Evolutionary conservation across 306 rosid genomes (phyloP).

Genomic region (Cucurbita moschata): DNA sequence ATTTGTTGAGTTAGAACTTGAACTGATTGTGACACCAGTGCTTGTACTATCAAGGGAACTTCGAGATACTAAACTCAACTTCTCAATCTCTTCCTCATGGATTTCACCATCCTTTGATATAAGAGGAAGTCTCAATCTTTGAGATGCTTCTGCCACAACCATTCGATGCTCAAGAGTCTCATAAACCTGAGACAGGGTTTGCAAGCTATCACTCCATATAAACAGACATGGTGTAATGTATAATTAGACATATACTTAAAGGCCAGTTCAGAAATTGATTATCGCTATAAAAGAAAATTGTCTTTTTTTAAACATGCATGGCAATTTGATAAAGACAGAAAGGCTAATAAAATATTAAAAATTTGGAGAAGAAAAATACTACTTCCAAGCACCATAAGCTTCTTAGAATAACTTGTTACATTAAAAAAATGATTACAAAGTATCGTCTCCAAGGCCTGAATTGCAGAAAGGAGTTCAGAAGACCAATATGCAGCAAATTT

Average conservation of each 20-base stretch:
- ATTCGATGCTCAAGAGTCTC: constrained; percentile 79
- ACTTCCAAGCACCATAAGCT: not conserved
- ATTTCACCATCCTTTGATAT: constrained; percentile 85
- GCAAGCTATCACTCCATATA: constrained; percentile 6
- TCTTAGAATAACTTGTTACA: not conserved
- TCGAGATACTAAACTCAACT: constrained; percentile 49
- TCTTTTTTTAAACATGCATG: not conserved
- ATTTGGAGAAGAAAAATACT: not conserved
- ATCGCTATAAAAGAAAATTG: not conserved
- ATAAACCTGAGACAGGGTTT: constrained; percentile 40
- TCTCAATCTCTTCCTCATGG: constrained; percentile 76
- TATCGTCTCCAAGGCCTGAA: not conserved
- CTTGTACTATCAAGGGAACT: constrained; percentile 57
- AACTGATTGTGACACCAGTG: constrained; percentile 36
- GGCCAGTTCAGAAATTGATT: not conserved
- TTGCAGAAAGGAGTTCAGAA: not conserved
- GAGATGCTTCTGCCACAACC: constrained; percentile 86
- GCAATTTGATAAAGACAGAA: not conserved
- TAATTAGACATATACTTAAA: not conserved
- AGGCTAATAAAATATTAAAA: not conserved
- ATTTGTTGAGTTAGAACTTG: constrained; percentile 50
- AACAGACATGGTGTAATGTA: not conserved
- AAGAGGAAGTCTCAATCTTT: constrained; percentile 77
- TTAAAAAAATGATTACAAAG: not conserved
- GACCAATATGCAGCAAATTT: not conserved